phyloP scores from a whole-genome alignment of 345 rosid genomes.

The Corymbia maculata region DNA sequence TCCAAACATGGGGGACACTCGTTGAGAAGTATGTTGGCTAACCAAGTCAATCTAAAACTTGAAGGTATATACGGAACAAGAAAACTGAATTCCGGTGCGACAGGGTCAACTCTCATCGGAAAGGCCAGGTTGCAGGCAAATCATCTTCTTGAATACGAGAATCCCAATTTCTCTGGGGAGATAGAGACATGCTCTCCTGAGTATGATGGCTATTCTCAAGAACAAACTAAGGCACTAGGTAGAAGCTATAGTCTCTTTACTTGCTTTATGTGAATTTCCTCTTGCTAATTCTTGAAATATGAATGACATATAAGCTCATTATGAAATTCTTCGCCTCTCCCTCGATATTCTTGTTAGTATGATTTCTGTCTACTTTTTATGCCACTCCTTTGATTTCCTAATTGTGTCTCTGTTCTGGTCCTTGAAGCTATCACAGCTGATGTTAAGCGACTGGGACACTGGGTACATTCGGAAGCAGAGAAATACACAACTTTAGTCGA shows the following conservation, averaged over 20 bases:
- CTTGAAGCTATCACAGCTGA: slow-evolving; percentile 31
- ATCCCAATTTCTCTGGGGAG: slow-evolving; percentile 24
- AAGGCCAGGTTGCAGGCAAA: slow-evolving; percentile 21
- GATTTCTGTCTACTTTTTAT: neutral
- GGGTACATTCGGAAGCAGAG: slow-evolving; percentile 56
- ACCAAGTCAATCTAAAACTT: slow-evolving; percentile 29
- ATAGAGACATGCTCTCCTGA: slow-evolving; percentile 21
- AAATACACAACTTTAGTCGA: slow-evolving; percentile 39
- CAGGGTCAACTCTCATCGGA: slow-evolving; percentile 14
- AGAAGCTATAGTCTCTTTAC: neutral
- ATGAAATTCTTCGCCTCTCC: neutral
- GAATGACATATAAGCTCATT: neutral
- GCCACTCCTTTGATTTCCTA: neutral
- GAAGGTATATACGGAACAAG: slow-evolving; percentile 21
- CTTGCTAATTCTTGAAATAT: neutral
- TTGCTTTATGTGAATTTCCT: neutral
- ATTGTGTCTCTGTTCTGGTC: slow-evolving; percentile 1
- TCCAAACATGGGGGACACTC: slow-evolving; percentile 61
- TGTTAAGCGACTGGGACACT: slow-evolving; percentile 41
- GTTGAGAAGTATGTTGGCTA: slow-evolving; percentile 57
- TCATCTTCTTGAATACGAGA: slow-evolving; percentile 13
- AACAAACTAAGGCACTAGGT: slow-evolving; percentile 27
- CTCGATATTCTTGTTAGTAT: neutral
- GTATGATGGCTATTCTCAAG: slow-evolving; percentile 25
- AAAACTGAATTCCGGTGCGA: neutral